These are phyloP conservation scores for Cercospora citrullina DNA, from an alignment of 2,329 filamentous ascomycete species.

Conservation along the genomic window DNA sequence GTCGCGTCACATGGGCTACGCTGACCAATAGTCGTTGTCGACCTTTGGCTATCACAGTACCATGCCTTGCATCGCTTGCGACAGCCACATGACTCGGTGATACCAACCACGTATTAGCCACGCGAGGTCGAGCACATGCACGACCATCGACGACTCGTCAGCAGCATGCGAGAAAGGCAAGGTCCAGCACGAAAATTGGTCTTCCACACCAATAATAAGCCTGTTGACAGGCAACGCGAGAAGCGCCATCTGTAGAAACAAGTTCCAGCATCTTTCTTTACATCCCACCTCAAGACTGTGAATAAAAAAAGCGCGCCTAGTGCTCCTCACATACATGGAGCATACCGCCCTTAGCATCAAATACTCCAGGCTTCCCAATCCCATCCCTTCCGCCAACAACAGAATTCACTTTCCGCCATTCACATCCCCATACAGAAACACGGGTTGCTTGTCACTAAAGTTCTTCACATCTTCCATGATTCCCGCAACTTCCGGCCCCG, in stretches of 20 bases:
- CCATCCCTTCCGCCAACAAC: no score
- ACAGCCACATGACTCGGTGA: neutral
- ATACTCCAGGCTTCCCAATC: no score
- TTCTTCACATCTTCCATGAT: neutral
- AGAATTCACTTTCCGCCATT: neutral
- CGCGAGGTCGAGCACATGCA: neutral
- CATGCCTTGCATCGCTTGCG: neutral
- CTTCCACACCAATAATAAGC: neutral
- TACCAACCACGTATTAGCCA: neutral
- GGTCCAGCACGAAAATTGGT: neutral
- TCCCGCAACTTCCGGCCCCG: neutral
- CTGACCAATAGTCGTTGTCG: neutral
- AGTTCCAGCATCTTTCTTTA: no score
- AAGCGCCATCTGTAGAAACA: no score
- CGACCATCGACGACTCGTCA: neutral
- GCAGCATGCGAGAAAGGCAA: neutral
- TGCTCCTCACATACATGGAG: no score
- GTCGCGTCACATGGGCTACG: neutral
- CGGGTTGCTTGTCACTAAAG: neutral
- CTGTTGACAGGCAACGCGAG: neutral
- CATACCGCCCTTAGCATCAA: no score
- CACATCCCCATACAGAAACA: neutral
- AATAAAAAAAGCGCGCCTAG: no score
- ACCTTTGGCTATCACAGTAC: neutral
- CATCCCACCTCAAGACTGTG: no score